Evolutionary conservation across 352 stramenopile genomes (phyloP), one percentile per base, ranked within the genome.

Genomic region (Thalassiosira exigua): DNA sequence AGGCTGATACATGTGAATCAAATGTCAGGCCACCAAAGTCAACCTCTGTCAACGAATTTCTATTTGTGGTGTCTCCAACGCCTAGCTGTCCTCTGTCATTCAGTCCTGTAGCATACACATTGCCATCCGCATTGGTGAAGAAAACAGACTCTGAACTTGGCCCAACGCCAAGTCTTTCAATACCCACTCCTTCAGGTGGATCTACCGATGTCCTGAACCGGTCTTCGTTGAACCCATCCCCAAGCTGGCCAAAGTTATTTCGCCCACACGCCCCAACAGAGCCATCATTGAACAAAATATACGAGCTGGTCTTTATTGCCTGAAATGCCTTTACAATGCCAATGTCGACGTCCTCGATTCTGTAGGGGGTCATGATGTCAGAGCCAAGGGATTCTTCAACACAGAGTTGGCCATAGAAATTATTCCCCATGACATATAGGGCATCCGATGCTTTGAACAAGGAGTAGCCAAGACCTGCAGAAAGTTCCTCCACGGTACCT

Each of bases 221-320:
- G 24, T 85, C 77, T 3, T 60, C 54, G 32, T 75, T 75, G n/a
- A 19, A 71, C 1, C 65, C 70, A 64, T 85, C 68, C 0, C 69
- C 77, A 21, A 81, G 59, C 50, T 85, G 77, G 3, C 77, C 77
- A 46, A 85, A 77, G n/a, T 81, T 70, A 33, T 85, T 85, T 4
- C 53, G 61, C 4, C 77, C 77, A 50, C 77, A 85, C 54, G 77
- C 69, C 26, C 48, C 69, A 7, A 85, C 65, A 1, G 69, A 70
- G 24, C 77, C 77, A 53, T 85, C 70, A 24, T 71, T 79, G 66
- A 85, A 85, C 57, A 80, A 53, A 27, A 85, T 85, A 32, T 69
- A 85, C 0, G 70, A 66, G 24, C 58, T 72, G 27, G 57, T 29
- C 4, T 62, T 41, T 32, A 74, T 75, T 39, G 77, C 69, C 54